phyloP scores from a whole-genome alignment of 306 rosid species.

The Herpetospermum pedunculosum region DNA sequence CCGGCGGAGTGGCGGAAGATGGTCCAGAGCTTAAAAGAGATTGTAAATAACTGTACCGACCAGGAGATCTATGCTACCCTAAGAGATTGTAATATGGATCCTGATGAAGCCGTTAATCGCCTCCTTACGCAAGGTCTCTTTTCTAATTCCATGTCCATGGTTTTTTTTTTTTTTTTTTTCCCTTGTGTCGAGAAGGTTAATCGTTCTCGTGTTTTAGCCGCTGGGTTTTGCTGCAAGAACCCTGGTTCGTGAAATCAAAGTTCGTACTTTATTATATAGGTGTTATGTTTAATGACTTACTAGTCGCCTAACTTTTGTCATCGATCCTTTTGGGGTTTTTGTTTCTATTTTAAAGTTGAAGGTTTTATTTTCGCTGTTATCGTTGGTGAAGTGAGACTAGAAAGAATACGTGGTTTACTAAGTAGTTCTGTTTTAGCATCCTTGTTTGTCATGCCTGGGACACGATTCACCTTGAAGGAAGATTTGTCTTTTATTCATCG shows the following conservation, averaged over 20 bases:
- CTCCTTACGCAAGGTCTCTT: conserved; percentile 83
- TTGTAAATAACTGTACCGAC: conserved; percentile 70
- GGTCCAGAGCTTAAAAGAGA: conserved; percentile 89
- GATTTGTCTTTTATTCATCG: background rate
- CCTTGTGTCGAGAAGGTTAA: background rate
- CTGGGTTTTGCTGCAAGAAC: background rate
- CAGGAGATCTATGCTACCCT: conserved; percentile 91
- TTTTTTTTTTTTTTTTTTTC: background rate
- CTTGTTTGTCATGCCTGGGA: background rate
- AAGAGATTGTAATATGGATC: conserved; percentile 99
- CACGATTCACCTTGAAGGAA: background rate
- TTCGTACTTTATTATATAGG: background rate
- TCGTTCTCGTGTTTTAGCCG: background rate
- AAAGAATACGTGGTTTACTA: background rate
- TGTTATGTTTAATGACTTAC: background rate
- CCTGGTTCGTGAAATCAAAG: background rate
- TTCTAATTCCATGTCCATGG: background rate
- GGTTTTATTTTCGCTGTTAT: background rate
- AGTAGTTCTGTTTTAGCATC: background rate
- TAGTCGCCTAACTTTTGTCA: background rate
- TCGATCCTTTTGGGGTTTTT: background rate
- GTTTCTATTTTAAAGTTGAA: background rate
- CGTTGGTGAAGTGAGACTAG: background rate
- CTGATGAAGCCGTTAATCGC: conserved; percentile 94
- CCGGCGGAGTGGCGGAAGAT: conserved; percentile 79